Evolutionary conservation across 306 rosid genomes (phyloP), one percentile per base, ranked within the genome.

Genomic region (Sesbania bispinosa): DNA sequence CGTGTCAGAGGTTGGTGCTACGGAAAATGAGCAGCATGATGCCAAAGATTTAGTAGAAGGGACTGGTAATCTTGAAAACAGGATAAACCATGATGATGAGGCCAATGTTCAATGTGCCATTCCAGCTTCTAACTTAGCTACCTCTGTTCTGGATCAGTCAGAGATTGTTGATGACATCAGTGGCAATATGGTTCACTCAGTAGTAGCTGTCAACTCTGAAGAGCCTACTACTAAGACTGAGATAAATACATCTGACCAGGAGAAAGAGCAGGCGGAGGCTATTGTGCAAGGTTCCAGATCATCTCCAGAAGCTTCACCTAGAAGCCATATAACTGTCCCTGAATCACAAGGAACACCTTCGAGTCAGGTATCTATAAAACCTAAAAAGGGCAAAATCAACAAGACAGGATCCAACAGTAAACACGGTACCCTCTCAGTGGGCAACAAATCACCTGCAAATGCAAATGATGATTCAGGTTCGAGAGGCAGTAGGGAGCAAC

Each of bases 341-440:
- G 97, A 91, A 70, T 86, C 97, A 23, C 96, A 94, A 68, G 99
- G 90, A 53, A 94, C 99, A 15, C 96, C 99, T 59, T 89, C 88
- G 10, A 94, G 99, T 83, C 96, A 85, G 88, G 78, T 91, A 62
- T 95, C 99, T 3, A 74, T 74, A 55, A 89, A 89, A 53, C 69
- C 83, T 11, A 82, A 73, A 52, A 78, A 58, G 55, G 75, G 55
- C 29, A 89, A 83, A 79, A 69, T 21, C 16, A 82, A 77, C 61
- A 91, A 86, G 85, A 77, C 61, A 24, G 88, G 86, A 74, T 83
- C 90, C 24, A 67, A 62, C 46, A 81, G 24, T 29, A 91, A 75
- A 76, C 91, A 84, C 1, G 68, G 62, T 59, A 75, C 75, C 16
- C 72, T 24, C 18, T 65, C 93, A 29, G 81, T 78, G 1, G 83